These are phyloP conservation scores for Psidium friedrichsthalianum DNA, from an alignment of 345 rosid species.

Conservation along the genomic window DNA sequence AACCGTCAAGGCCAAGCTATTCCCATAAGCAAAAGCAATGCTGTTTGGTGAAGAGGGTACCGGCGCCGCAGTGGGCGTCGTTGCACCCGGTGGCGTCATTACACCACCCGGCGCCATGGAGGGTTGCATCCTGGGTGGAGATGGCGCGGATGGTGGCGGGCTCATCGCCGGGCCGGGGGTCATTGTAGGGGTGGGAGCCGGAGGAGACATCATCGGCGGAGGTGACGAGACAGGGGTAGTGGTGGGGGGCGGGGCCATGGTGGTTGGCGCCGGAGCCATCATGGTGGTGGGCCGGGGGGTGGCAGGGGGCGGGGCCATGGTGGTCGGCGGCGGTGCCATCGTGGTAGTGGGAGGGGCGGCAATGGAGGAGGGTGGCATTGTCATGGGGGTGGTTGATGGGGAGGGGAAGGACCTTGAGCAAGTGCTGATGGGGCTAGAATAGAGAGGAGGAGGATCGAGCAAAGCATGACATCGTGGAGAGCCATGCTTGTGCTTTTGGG, in stretches of 20 bases:
- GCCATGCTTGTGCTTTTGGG: constrained; percentile 2
- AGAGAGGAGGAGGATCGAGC: neutral
- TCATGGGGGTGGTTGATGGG: neutral
- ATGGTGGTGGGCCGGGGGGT: neutral
- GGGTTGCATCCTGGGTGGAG: neutral
- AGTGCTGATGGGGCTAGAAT: neutral
- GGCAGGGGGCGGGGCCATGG: neutral
- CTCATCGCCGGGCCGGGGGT: neutral
- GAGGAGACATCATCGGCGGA: neutral
- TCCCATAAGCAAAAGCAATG: neutral
- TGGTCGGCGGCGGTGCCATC: neutral
- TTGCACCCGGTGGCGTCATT: neutral
- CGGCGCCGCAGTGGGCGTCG: neutral
- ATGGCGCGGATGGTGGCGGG: neutral
- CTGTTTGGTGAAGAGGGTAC: neutral
- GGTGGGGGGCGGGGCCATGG: neutral
- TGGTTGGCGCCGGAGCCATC: neutral
- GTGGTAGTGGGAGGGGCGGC: neutral
- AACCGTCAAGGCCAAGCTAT: neutral
- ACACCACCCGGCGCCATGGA: neutral
- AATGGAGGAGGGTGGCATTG: neutral
- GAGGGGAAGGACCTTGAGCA: neutral
- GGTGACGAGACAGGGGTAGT: neutral
- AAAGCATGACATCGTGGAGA: neutral
- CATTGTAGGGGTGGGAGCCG: neutral